Base-by-base conservation (phyloP, 2,329 filamentous ascomycete species). In the Colletotrichum limetticola region DNA sequence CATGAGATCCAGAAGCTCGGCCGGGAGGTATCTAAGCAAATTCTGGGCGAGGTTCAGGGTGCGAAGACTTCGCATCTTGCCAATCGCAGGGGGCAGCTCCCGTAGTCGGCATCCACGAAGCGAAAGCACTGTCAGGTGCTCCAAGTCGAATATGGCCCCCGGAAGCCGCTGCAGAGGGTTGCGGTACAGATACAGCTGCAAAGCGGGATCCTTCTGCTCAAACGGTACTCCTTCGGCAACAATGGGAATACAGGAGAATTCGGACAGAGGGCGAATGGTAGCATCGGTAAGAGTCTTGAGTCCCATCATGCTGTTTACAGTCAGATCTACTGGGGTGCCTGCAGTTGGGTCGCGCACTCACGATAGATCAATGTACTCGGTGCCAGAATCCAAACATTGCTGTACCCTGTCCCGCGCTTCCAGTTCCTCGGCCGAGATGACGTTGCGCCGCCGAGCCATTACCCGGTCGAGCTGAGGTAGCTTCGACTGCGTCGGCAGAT, bases 31-130 rank as follows among this genome's bases (percentile, higher is more conserved):
- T 7, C 84, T 85, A 12, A 95, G 83, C 5, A 82, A 81, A 74
- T 94, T 94, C 66, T 92, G 88, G 1, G 91, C 89, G 9, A 95
- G 76, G 76, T 94, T 94, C 52, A 95, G 86, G 63, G 90, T 86
- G 63, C 84, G 83, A 4, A 95, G 85, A 71, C 90, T 91, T 5
- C 78, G 79, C 7, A 94, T 84, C 37, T 88, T 87, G 26, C 83
- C 84, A 61, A 94, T 90, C 4, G 86, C 84, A 0, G 90, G 83
- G 1, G 93, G 90, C 2, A 95, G 81, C 77, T 92, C 88, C 0
- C 82, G 83, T 16, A 95, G 85, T 28, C 85, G 80, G 76, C 94
- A 94, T 72, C 86, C 88, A 46, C 93, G 89, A 19, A 95, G 84
- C 76, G 89, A 93, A 14, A 95, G 86, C 19, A 91, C 88, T 0